Evolutionary conservation across 108 stramenopile genomes (phyloP).

Genomic region (Bacterosira constricta): DNA sequence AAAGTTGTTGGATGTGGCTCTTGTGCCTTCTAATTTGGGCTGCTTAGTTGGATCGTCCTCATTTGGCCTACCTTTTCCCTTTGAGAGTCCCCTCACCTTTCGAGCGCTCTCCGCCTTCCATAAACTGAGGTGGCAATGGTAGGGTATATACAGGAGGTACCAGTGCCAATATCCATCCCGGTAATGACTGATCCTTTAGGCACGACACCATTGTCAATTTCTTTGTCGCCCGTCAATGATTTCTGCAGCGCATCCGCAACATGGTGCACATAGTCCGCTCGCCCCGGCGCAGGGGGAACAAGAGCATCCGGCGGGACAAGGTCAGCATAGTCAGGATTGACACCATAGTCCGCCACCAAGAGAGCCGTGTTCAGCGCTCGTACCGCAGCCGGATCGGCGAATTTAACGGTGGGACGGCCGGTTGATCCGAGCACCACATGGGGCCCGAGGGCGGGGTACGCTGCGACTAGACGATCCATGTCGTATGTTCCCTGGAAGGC

Average conservation of each 20-base stretch:
- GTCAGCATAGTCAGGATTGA: not conserved
- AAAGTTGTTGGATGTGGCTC: slow-evolving; percentile 19
- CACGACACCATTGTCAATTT: not conserved
- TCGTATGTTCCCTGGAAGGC: slow-evolving; percentile 15
- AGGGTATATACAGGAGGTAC: slow-evolving; percentile 15
- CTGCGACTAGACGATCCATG: slow-evolving; percentile 6
- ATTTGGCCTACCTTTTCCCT: not conserved
- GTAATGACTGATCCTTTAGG: not conserved
- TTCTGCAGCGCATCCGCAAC: slow-evolving; percentile 9
- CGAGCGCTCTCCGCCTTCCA: slow-evolving; percentile 1
- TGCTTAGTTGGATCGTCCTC: not conserved
- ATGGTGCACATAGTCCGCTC: slow-evolving; percentile 22
- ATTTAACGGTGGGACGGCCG: slow-evolving; percentile 7
- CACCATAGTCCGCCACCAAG: slow-evolving; percentile 8
- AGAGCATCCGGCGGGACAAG: slow-evolving; percentile 4
- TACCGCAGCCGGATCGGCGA: slow-evolving; percentile 11
- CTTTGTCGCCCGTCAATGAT: too few relatives aligned
- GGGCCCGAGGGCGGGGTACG: slow-evolving; percentile 1
- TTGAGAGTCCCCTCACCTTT: not conserved
- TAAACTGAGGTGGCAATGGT: slow-evolving; percentile 5
- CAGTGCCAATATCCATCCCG: slow-evolving; percentile 24
- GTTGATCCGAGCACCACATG: slow-evolving; percentile 1
- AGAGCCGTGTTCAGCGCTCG: slow-evolving; percentile 20
- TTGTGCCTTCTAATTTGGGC: not conserved
- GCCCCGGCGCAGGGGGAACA: slow-evolving; percentile 19